Base-by-base conservation (phyloP, 768 basidiomycete genomes). In the Suillus spraguei region DNA sequence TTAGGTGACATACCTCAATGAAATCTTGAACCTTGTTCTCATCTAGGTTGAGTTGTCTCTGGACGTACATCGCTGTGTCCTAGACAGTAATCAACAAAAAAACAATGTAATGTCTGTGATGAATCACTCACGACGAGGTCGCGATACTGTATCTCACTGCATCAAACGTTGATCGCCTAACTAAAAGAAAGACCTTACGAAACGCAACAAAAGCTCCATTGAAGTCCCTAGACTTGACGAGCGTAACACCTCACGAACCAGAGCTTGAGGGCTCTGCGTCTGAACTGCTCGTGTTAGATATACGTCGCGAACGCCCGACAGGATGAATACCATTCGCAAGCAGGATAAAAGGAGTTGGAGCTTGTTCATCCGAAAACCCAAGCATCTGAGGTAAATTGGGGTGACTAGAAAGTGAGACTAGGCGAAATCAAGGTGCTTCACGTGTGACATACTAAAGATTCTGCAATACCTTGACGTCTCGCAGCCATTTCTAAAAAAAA, bases 371-470 rank as follows among this genome's bases (percentile, higher is more conserved):
- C 0, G 83, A 85, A 66, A 82, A 82, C 1, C 84, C 83, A 8
- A 83, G 64, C 77, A 86, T 79, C 67, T 85, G 83, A 0, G 85
- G 84, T 28, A 85, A 69, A 66, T 82, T 84, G 20, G 83, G 82
- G 62, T 84, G 84, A 64, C 84, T 83, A 44, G 52, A 59, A 32
- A 39, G 17, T 54, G 44, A 39, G 11, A 20, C 24, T 39, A 54
- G 24, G 22, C 9, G 55, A 4, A 16, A 54, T 24, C 16, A 16
- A 32, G 44, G 17, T 22, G 41, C 4, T 5, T 24, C 32, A 41
- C n/a, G n/a, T 36, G 14, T 16, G 20, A 71, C 82, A 59, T 61
- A 85, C 84, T 80, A 81, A n/a, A 85, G 62, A 61, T 80, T 80
- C 66, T 84, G 81, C 47, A 86, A 72, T 32, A 77, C 72, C 68